A percentile compares a stretch with the other conserved stretches of the same genome.
Evolutionary conservation across 805 yeast species (phyloP).

Genomic region (Myxozyma udenii): DNA sequence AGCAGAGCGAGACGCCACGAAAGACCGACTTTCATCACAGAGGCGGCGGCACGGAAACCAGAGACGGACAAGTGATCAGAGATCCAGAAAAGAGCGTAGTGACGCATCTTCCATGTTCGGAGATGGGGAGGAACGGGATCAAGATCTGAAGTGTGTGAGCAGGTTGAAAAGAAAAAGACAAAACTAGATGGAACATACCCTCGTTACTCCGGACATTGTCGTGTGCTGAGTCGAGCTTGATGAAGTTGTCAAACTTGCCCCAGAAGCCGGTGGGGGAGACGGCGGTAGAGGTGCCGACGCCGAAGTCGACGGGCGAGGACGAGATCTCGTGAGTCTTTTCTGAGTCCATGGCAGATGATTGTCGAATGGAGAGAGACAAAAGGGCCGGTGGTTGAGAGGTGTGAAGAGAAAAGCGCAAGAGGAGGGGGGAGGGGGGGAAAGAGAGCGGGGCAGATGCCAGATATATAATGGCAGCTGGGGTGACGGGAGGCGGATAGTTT

Average conservation of each 20-base stretch:
- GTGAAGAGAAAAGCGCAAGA: no score
- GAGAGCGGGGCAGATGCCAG: not conserved
- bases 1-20: conserved; percentile 48
- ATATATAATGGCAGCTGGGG: no score
- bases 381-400: no score
- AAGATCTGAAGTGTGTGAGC: conserved; percentile 11
- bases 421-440: not conserved
- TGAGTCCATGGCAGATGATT: not conserved
- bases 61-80: conserved; percentile 38
- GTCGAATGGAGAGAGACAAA: not conserved
- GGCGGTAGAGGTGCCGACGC: conserved; percentile 1
- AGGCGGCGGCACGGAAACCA: conserved; percentile 45
- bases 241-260: conserved; percentile 11
- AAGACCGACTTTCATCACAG: conserved; percentile 46
- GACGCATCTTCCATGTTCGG: conserved; percentile 48
- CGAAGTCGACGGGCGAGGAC: conserved; percentile 4
- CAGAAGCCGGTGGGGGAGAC: conserved; percentile 10
- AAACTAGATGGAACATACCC: not conserved
- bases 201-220: conserved; percentile 9
- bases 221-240: conserved; percentile 18
- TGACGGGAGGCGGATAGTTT: no score
- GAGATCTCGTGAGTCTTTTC: not conserved
- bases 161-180: not conserved
- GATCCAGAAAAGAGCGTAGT: conserved; percentile 38
- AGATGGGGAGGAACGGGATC: conserved; percentile 33